These are phyloP conservation scores for Zymoseptoria ardabiliae DNA, from an alignment of 2,329 filamentous ascomycete species.

Conservation along the genomic window DNA sequence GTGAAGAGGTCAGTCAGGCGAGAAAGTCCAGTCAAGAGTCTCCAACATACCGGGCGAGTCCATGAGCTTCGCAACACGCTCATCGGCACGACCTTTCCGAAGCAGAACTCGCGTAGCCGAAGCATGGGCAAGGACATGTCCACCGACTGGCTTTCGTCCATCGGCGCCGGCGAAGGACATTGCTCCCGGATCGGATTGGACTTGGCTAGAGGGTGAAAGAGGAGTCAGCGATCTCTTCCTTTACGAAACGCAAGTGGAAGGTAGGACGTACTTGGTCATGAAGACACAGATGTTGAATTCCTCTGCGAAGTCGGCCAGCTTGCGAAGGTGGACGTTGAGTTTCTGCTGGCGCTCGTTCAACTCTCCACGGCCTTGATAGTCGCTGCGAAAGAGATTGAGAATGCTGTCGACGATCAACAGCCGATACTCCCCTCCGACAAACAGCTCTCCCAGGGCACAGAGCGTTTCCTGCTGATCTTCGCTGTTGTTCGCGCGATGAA, in stretches of 20 bases:
- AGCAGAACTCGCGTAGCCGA: constrained; percentile 60
- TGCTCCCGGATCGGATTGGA: constrained; percentile 63
- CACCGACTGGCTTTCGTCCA: constrained; percentile 59
- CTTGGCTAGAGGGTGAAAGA: constrained; percentile 39
- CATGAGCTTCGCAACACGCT: constrained; percentile 62
- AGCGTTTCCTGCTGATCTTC: constrained; percentile 60
- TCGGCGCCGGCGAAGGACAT: constrained; percentile 61
- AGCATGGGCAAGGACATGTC: constrained; percentile 62
- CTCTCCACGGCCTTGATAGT: constrained; percentile 60
- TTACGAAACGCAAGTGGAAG: not conserved
- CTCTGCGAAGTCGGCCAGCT: constrained; percentile 59
- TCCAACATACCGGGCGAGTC: constrained; percentile 64
- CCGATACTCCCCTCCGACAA: constrained; percentile 57
- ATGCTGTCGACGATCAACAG: constrained; percentile 63
- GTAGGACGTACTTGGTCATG: constrained; percentile 48
- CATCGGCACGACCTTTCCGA: constrained; percentile 61
- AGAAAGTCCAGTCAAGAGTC: too few species aligned
- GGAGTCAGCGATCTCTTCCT: not conserved
- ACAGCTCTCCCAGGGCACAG: constrained; percentile 53
- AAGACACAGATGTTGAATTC: constrained; percentile 61
- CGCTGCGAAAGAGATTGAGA: constrained; percentile 62
- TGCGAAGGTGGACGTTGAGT: constrained; percentile 57
- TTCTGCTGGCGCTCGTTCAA: constrained; percentile 62
- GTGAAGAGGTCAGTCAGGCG: constrained; percentile 18
- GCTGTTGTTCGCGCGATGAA: constrained; percentile 57